Evolutionary conservation across 345 rosid genomes (phyloP).

Genomic region (Erysimum cheiranthoides): DNA sequence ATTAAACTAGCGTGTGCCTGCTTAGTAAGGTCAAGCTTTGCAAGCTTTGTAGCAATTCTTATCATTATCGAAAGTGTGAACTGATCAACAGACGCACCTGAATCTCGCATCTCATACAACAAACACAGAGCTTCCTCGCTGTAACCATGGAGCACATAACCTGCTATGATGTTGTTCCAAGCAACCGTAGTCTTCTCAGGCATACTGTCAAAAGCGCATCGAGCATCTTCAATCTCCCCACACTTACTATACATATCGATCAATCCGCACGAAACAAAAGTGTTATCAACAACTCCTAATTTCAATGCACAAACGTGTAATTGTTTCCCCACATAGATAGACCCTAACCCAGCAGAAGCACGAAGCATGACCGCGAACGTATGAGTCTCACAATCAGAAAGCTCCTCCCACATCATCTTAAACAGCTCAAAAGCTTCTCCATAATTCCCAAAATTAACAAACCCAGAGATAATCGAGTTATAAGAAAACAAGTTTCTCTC

Average conservation of each 20-base stretch:
- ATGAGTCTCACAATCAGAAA: conserved; percentile 62
- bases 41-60: conserved; percentile 73
- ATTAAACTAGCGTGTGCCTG: conserved; percentile 83
- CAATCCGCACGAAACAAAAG: conserved; percentile 76
- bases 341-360: conserved; percentile 74
- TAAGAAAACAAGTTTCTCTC: conserved; percentile 70
- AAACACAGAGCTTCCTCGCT: conserved; percentile 78
- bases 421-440: conserved; percentile 70
- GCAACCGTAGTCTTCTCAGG: conserved; percentile 79
- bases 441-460: conserved; percentile 65
- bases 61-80: conserved; percentile 79
- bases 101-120: conserved; percentile 73
- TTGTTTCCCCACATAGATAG: conserved; percentile 63
- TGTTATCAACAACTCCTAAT: conserved; percentile 54
- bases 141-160: conserved; percentile 83
- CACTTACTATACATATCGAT: conserved; percentile 92
- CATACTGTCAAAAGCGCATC: conserved; percentile 69
- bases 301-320: conserved; percentile 71
- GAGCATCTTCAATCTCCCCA: conserved; percentile 84
- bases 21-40: conserved; percentile 70
- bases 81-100: conserved; percentile 72
- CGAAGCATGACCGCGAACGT: conserved; percentile 65
- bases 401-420: conserved; percentile 76
- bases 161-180: conserved; percentile 81
- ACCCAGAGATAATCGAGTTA: conserved; percentile 64